Evolutionary conservation across 345 rosid species (phyloP), one percentile per base, ranked within the genome.

Genomic region (Cardiospermum halicacabum): DNA sequence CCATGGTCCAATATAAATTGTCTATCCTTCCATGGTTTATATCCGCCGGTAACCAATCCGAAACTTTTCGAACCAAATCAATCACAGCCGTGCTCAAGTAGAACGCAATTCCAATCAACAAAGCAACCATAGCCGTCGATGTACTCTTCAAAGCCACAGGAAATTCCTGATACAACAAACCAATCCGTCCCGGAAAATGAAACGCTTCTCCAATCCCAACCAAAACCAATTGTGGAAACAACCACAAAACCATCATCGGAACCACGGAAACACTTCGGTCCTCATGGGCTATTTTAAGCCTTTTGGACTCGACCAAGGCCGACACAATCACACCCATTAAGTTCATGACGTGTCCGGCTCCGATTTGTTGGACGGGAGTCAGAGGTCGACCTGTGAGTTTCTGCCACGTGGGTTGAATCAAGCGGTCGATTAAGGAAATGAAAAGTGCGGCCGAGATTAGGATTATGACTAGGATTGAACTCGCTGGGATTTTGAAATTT

Each of bases 191-290:
- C 12, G 77, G 77, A 30, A 43, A 50, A 57, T 34, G 78, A 51
- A 82, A 81, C 10, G 92, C 84, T 63, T 80, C 82, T 3, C 80
- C 81, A 5, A 84, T 53, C 4, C 88, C 91, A 7, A 63, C 72
- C 56, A 83, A 3, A 1, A 74, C 64, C 0, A 82, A 58, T 37
- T 76, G 78, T 47, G 86, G 81, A 56, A 85, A 64, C 40, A 89
- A 28, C 90, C 88, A 84, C 11, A 79, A 0, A 3, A 62, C 86
- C 45, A 69, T 48, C 83, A 84, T 81, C 0, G 80, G 81, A 49
- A 69, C 75, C 1, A 21, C 31, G 0, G 67, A 47, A 22, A 30
- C 53, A 21, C 24, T 37, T 5, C 50, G 53, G 18, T 56, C 30
- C n/a, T n/a, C n/a, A n/a, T n/a, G n/a, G 9, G 60, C 60, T 36